phyloP scores from a whole-genome alignment of 2,329 filamentous ascomycete species.

The Pleoardoris graminearum region DNA sequence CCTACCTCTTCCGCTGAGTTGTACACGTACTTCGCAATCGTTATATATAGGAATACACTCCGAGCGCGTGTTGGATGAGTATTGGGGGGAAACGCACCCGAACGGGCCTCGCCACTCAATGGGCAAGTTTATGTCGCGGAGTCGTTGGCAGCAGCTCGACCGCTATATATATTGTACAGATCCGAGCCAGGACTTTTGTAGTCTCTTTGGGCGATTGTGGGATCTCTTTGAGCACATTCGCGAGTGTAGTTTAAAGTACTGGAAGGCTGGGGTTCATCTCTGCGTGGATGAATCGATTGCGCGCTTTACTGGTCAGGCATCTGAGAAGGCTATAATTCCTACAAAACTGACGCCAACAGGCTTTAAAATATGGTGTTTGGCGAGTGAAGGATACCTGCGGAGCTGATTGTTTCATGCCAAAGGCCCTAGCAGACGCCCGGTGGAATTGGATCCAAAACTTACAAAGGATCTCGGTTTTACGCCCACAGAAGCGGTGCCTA shows the following conservation, averaged over 20 bases:
- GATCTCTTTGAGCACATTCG: neutral
- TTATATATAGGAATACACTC: neutral
- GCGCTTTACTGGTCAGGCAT: conserved; percentile 1
- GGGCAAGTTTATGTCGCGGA: neutral
- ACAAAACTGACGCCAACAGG: neutral
- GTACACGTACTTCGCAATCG: conserved; percentile 1
- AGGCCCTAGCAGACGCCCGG: neutral
- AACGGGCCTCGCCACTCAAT: neutral
- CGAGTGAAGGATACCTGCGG: neutral
- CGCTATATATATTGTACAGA: conserved; percentile 1
- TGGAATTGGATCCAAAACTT: neutral
- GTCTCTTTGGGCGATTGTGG: conserved; percentile 1
- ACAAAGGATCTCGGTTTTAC: neutral
- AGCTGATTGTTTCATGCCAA: neutral
- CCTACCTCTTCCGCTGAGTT: neutral
- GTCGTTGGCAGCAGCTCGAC: neutral
- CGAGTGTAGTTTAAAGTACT: neutral
- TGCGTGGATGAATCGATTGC: conserved; percentile 1
- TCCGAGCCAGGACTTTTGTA: neutral
- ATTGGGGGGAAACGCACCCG: neutral
- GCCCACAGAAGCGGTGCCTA: neutral
- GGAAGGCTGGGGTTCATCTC: neutral
- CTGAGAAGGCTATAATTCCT: neutral
- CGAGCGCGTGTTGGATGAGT: neutral
- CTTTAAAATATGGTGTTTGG: neutral